Evolutionary conservation across 345 rosid species (phyloP).

Genomic region (Euclidium syriacum): DNA sequence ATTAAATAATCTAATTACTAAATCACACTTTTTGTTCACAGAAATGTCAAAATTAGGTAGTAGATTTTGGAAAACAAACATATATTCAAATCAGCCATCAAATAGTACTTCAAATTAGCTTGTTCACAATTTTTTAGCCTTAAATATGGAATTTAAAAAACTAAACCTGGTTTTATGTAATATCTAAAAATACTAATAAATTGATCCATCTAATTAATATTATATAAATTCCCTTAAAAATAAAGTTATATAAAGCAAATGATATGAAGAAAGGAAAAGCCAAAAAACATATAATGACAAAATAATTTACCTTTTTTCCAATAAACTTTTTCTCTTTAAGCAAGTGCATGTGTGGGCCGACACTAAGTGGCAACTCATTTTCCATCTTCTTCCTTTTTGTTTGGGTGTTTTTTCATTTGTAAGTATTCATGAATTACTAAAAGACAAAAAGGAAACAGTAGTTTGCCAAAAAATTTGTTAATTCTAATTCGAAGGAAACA

Average conservation of each 20-base stretch:
- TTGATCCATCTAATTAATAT: no score
- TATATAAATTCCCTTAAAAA: background rate
- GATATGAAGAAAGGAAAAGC: background rate
- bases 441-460: background rate
- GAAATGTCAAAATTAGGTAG: no score
- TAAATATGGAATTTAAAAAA: no score
- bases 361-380: constrained; percentile 18
- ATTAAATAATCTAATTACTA: no score
- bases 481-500: no score
- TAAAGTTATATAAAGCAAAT: background rate
- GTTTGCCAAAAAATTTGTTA: background rate
- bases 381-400: background rate
- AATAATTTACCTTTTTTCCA: constrained; percentile 5
- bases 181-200: no score
- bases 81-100: no score
- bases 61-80: no score
- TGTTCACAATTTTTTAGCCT: no score
- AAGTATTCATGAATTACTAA: background rate
- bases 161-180: no score
- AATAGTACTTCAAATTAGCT: no score
- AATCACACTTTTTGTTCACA: no score
- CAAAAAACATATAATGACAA: constrained; percentile 21
- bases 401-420: background rate
- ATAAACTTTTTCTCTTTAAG: background rate
- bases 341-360: constrained; percentile 22